Evolutionary conservation across 768 basidiomycete genomes (phyloP), one percentile per base, ranked within the genome.

Genomic region (Podaxis pistillaris): DNA sequence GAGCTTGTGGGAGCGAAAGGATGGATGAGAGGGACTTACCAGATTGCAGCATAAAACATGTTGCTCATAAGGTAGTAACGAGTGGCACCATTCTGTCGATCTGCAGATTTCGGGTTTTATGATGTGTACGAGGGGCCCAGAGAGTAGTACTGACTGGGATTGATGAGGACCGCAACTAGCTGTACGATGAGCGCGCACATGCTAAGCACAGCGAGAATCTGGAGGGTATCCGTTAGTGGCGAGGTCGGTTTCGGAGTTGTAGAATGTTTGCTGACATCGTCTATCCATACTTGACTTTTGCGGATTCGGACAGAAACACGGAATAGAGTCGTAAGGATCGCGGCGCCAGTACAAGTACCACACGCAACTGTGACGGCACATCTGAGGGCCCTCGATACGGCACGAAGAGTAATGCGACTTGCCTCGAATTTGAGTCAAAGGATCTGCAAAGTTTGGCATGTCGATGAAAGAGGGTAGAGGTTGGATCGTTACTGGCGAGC

Each of bases 31-130:
- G 51, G 8, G 49, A 24, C 68, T 15, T 47, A 79, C 79, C 78
- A 81, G 50, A 79, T 72, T 17, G 75, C 70, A 11, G 68, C 68
- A 56, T 78, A 79, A 63, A 79, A 81, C 9, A 73, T 62, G 4
- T 63, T 67, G 30, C 72, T 72, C 68, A 77, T 72, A n/a, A 78
- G 56, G 58, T 79, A 79, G 58, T 75, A 77, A n/a, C 70, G 73
- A 19, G 66, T 65, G 24, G 73, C 65, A 40, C 68, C 65, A 30
- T 26, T 66, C 13, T 33, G 36, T 8, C 40, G 50, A n/a, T 19
- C 51, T 61, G 24, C 4, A 49, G 49, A 19, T 56, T 26, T 2
- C 9, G 36, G 33, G 2, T 56, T 40, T 38, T 38, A 19, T 11
- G 9, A 1, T 7, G 47, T 37, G n/a, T 22, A 15, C 24, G 30